Conservation (phyloP, 768 basidiomycete genomes). For the Russula sp. region DNA sequence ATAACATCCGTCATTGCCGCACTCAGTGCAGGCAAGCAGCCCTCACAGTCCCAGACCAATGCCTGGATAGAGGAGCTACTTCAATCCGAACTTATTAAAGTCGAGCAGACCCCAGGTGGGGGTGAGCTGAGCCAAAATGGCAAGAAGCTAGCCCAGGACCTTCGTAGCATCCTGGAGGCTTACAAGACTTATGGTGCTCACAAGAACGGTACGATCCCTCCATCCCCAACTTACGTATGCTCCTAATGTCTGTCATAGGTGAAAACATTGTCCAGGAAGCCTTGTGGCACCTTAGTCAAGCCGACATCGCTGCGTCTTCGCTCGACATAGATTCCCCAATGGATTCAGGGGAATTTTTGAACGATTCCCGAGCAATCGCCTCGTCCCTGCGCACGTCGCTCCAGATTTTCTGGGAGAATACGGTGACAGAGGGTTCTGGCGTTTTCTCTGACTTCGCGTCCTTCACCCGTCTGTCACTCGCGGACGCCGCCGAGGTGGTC, state of each 20-base stretch:
- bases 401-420: constrained; percentile 46
- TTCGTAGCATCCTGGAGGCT: constrained; percentile 49
- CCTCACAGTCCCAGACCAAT: constrained; percentile 52
- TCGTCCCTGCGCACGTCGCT: constrained; percentile 46
- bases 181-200: constrained; percentile 48
- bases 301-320: constrained; percentile 40
- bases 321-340: constrained; percentile 30
- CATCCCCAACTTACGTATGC: not conserved
- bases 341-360: constrained; percentile 41
- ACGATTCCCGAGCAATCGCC: constrained; percentile 48
- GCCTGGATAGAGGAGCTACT: constrained; percentile 51
- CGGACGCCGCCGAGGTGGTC: constrained; percentile 58
- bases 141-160: constrained; percentile 41
- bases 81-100: constrained; percentile 41
- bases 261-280: constrained; percentile 62
- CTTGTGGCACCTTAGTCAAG: constrained; percentile 57
- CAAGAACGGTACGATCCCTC: constrained; percentile 48
- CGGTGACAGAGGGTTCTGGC: constrained; percentile 47
- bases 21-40: constrained; percentile 64
- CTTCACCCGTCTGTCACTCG: constrained; percentile 56
- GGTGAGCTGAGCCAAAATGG: constrained; percentile 53
- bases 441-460: constrained; percentile 60
- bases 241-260: constrained; percentile 33
- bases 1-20: constrained; percentile 58
- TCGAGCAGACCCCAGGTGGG: constrained; percentile 35